These are phyloP conservation scores for Xylaria sp. DNA, from an alignment of 2,329 filamentous ascomycete species.

Conservation along the genomic window DNA sequence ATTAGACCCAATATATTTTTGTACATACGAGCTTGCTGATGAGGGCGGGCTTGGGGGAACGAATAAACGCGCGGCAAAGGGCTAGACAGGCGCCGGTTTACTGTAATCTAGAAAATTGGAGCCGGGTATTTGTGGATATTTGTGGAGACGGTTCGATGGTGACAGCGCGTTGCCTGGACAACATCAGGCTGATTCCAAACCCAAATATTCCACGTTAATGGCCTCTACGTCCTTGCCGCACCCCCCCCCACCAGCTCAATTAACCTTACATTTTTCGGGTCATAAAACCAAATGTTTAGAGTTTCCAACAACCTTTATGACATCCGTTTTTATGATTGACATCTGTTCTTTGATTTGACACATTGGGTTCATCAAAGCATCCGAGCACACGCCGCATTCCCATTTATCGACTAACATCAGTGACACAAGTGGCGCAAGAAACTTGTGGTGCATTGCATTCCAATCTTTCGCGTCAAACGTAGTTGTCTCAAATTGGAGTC, in stretches of 20 bases:
- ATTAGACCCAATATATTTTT: too few relatives aligned
- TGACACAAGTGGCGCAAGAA: constrained; percentile 16
- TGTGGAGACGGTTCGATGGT: constrained; percentile 5
- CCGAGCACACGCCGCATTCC: constrained; percentile 6
- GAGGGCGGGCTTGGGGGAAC: not conserved
- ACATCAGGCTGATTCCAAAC: constrained; percentile 17
- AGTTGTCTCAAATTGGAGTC: constrained; percentile 21
- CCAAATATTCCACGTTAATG: constrained; percentile 28
- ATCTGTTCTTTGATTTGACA: constrained; percentile 3
- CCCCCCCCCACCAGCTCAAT: constrained; percentile 13
- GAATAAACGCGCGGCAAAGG: constrained; percentile 26
- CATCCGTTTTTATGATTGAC: not conserved
- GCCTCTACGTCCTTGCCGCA: not conserved
- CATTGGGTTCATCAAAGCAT: not conserved
- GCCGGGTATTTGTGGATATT: not conserved
- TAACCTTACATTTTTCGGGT: constrained; percentile 12
- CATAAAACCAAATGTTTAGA: constrained; percentile 1
- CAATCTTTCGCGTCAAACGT: constrained; percentile 19
- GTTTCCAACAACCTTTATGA: not conserved
- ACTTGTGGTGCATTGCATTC: constrained; percentile 31
- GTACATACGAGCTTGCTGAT: too few relatives aligned
- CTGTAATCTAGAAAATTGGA: constrained; percentile 9
- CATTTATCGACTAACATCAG: constrained; percentile 19
- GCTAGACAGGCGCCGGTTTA: not conserved
- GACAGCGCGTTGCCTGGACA: constrained; percentile 31